Conservation (phyloP, 164 flowering plant genomes). For the Nelumbo lutea region DNA sequence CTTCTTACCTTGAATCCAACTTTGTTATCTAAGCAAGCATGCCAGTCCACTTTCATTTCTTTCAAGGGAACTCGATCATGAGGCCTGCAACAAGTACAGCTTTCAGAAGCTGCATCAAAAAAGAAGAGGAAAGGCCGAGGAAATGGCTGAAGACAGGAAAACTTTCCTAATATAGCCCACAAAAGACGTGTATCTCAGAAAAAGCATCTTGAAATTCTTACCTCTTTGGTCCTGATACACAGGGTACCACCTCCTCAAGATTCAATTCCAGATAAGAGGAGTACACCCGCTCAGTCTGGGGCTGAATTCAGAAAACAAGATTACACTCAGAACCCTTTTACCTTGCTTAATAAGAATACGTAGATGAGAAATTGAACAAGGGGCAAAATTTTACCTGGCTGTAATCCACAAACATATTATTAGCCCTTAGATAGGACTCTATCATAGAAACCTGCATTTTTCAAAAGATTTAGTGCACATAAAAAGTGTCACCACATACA, state of each 20-base stretch:
- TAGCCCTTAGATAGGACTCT: slow-evolving; percentile 82
- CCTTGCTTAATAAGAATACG: neutral
- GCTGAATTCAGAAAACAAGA: slow-evolving; percentile 40
- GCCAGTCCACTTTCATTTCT: slow-evolving; percentile 94
- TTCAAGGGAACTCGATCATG: slow-evolving; percentile 86
- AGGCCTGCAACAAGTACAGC: slow-evolving; percentile 43
- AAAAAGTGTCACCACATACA: neutral
- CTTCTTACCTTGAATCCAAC: slow-evolving; percentile 86
- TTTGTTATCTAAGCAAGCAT: slow-evolving; percentile 79
- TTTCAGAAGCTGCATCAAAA: slow-evolving; percentile 4
- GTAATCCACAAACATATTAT: slow-evolving; percentile 85
- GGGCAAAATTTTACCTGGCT: slow-evolving; percentile 42
- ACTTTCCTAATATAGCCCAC: neutral
- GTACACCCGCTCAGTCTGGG: slow-evolving; percentile 71
- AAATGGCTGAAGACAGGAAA: neutral
- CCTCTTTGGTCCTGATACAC: slow-evolving; percentile 96
- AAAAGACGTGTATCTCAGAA: neutral
- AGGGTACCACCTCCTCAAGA: slow-evolving; percentile 81
- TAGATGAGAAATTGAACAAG: neutral
- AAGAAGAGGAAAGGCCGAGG: neutral
- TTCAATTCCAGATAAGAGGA: slow-evolving; percentile 71
- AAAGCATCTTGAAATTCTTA: slow-evolving; percentile 12
- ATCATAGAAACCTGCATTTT: slow-evolving; percentile 65
- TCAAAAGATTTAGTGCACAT: neutral
- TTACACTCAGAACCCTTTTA: slow-evolving; percentile 8